phyloP scores from a whole-genome alignment of 306 rosid species.

The Rubus parviflorus region DNA sequence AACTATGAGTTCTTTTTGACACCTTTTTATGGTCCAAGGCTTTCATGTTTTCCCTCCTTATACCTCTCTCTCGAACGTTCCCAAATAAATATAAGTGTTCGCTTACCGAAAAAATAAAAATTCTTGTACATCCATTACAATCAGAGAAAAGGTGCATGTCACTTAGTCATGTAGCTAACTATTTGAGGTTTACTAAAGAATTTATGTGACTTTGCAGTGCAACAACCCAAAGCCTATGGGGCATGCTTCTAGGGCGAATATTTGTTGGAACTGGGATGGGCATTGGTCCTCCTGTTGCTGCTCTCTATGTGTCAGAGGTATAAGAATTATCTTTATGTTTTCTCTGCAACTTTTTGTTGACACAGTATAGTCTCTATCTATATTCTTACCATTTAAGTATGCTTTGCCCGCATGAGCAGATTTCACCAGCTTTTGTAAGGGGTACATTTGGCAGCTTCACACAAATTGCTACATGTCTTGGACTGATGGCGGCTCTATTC shows the following conservation, averaged over 20 bases:
- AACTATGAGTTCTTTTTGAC: background rate
- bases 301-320: conserved; percentile 90
- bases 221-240: conserved; percentile 64
- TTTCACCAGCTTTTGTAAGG: conserved; percentile 73
- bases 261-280: conserved; percentile 89
- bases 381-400: conserved; percentile 7
- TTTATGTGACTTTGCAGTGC: conserved; percentile 48
- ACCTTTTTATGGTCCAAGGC: background rate
- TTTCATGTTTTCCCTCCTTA: conserved; percentile 1
- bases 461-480: conserved; percentile 86
- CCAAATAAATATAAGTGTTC: background rate
- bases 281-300: conserved; percentile 80
- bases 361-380: conserved; percentile 9
- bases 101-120: background rate
- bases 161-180: conserved; percentile 16
- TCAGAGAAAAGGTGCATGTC: background rate
- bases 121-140: background rate
- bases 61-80: background rate
- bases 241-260: conserved; percentile 84
- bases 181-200: background rate
- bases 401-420: conserved; percentile 42
- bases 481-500: conserved; percentile 66
- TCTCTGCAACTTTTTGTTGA: conserved; percentile 17
- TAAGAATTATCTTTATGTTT: conserved; percentile 17
- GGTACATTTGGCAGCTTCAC: conserved; percentile 80